A percentile compares a stretch with the other conserved stretches of the same genome.
Conservation (phyloP, 805 yeast species). For the Kodamaea hsintzibuensis region DNA sequence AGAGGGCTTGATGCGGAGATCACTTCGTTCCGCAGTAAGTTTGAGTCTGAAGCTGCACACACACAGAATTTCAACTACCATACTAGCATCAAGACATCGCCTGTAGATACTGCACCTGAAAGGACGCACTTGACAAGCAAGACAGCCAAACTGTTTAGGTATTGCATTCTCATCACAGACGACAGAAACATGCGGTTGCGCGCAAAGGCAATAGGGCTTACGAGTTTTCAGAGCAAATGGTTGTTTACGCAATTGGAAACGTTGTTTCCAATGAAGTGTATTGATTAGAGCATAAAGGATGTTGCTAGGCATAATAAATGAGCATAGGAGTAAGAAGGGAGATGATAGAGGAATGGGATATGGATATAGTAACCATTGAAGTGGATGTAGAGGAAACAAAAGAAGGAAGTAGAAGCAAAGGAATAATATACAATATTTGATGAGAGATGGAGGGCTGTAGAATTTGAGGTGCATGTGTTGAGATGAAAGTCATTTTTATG, state of each 20-base stretch:
- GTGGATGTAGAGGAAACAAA: not conserved
- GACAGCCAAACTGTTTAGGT: slow-evolving; percentile 48
- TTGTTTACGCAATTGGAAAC: slow-evolving; percentile 52
- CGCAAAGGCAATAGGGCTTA: slow-evolving; percentile 57
- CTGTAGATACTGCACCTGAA: slow-evolving; percentile 8
- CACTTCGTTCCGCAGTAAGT: slow-evolving; percentile 23
- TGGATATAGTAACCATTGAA: not conserved
- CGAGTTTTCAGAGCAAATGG: slow-evolving; percentile 62
- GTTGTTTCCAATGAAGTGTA: slow-evolving; percentile 50
- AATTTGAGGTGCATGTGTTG: too few species aligned
- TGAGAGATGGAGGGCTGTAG: too few species aligned
- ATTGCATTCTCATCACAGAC: slow-evolving; percentile 69
- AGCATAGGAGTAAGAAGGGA: not conserved
- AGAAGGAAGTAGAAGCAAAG: too few species aligned
- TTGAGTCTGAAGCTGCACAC: slow-evolving; percentile 20
- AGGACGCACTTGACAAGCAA: slow-evolving; percentile 26
- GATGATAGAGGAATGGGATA: not conserved
- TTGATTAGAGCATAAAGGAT: slow-evolving; percentile 36
- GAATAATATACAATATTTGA: too few species aligned
- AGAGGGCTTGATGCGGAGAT: slow-evolving; percentile 39
- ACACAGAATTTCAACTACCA: slow-evolving; percentile 18
- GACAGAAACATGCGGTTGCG: slow-evolving; percentile 71
- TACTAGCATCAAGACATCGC: slow-evolving; percentile 6
- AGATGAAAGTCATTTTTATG: too few species aligned
- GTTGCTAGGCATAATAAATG: not conserved